Percentiles rank a stretch among this genome's conserved stretches.
Evolutionary conservation across 2,329 filamentous ascomycete species (phyloP).

Genomic region (Paracamarosporium sp.): DNA sequence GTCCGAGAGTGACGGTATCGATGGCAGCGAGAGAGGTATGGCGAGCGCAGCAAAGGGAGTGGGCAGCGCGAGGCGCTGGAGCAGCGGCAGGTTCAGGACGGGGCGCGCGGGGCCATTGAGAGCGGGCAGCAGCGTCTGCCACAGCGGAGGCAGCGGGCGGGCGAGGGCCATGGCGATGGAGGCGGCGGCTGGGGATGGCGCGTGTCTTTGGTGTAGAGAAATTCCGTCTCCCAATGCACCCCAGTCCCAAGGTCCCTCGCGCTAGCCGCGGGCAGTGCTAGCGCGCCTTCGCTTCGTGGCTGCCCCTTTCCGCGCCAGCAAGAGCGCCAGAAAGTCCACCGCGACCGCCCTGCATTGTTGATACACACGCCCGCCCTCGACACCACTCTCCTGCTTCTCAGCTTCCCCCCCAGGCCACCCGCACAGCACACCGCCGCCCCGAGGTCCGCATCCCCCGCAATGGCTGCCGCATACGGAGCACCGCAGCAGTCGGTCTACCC

Average conservation of each 20-base stretch:
- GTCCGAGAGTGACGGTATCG: conserved; percentile 65
- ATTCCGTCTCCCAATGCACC: conserved; percentile 29
- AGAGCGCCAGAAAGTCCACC: conserved; percentile 46
- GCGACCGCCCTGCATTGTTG: conserved; percentile 41
- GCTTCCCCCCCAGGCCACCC: conserved; percentile 14
- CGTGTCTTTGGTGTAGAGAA: conserved; percentile 34
- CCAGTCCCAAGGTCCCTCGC: conserved; percentile 30
- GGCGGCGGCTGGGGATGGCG: conserved; percentile 5
- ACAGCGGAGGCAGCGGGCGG: conserved; percentile 50
- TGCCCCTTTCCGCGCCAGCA: conserved; percentile 50
- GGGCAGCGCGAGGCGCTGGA: conserved; percentile 60
- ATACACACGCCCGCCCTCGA: conserved; percentile 24
- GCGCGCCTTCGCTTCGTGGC: conserved; percentile 46
- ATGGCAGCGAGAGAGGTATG: conserved; percentile 53
- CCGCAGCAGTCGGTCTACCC: conserved; percentile 71
- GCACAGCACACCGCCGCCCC: conserved; percentile 21
- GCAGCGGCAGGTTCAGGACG: conserved; percentile 47
- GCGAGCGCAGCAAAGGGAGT: conserved; percentile 61
- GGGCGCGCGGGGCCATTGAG: conserved; percentile 52
- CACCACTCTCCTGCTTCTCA: conserved; percentile 17
- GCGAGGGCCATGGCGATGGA: conserved; percentile 46
- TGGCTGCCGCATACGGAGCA: conserved; percentile 71
- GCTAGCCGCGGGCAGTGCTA: conserved; percentile 34
- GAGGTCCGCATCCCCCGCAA: conserved; percentile 48
- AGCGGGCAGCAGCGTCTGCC: conserved; percentile 62